These are phyloP conservation scores for Trichoderma atrobrunneum DNA, from an alignment of 2,329 filamentous ascomycete species.

Conservation along the genomic window DNA sequence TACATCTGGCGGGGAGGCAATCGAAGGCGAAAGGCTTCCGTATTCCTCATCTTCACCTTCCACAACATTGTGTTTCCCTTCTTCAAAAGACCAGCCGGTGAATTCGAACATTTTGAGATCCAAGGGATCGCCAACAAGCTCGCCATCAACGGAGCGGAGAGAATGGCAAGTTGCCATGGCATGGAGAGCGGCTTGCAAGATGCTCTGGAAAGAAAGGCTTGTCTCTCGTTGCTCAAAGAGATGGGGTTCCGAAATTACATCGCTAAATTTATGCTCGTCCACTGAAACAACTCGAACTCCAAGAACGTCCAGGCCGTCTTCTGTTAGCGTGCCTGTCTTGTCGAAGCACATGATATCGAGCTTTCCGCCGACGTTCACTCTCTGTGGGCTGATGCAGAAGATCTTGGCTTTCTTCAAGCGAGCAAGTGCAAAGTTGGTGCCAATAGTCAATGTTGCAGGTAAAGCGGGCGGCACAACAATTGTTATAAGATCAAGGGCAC, in stretches of 20 bases:
- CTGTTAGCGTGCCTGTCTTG: conserved; percentile 96
- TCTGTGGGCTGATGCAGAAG: conserved; percentile 95
- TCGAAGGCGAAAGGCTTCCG: conserved; percentile 75
- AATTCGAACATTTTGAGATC: conserved; percentile 99
- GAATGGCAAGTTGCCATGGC: conserved; percentile 99
- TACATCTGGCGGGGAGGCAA: conserved; percentile 73
- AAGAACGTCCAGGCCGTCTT: conserved; percentile 91
- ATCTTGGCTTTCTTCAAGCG: conserved; percentile 86
- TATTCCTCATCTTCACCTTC: conserved; percentile 72
- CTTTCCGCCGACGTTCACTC: conserved; percentile 95
- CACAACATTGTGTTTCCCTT: conserved; percentile 68
- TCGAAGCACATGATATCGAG: conserved; percentile 96
- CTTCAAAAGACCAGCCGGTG: conserved; percentile 87
- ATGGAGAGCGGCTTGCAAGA: conserved; percentile 66
- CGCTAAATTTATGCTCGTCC: conserved; percentile 63
- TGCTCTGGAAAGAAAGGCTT: conserved; percentile 31
- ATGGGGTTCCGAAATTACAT: conserved; percentile 66
- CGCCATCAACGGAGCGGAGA: conserved; percentile 78
- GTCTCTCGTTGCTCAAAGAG: conserved; percentile 51
- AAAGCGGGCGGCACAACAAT: conserved; percentile 95
- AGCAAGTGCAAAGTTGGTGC: conserved; percentile 88
- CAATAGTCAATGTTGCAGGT: conserved; percentile 92
- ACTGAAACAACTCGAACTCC: conserved; percentile 76
- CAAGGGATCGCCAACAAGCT: conserved; percentile 88
- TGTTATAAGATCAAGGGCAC: conserved; percentile 91